These are phyloP conservation scores for Potentilla sterilis DNA, from an alignment of 306 rosid species.

Conservation along the genomic window DNA sequence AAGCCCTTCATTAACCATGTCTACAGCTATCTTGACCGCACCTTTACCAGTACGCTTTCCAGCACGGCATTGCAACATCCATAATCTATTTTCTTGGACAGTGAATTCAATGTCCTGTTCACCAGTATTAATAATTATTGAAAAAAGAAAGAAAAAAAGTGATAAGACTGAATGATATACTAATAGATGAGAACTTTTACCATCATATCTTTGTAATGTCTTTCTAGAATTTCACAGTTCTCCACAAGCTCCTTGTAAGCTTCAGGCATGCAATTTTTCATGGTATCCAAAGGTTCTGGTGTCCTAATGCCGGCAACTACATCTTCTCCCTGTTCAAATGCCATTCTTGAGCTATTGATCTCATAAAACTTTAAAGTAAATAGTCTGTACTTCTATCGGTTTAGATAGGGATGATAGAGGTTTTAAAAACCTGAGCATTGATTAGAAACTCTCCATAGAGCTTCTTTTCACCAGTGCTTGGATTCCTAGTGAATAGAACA, in stretches of 20 bases:
- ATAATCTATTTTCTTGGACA: slow-evolving; percentile 89
- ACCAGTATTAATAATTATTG: background rate
- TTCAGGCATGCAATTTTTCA: slow-evolving; percentile 85
- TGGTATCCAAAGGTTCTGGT: slow-evolving; percentile 75
- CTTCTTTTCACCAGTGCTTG: slow-evolving; percentile 94
- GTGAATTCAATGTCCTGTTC: slow-evolving; percentile 95
- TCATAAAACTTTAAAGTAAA: slow-evolving; percentile 12
- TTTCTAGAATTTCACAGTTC: slow-evolving; percentile 86
- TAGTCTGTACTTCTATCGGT: background rate
- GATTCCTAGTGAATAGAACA: slow-evolving; percentile 93
- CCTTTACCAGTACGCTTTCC: slow-evolving; percentile 96
- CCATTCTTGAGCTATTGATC: slow-evolving; percentile 21
- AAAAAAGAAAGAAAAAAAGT: background rate
- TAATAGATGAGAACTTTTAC: slow-evolving; percentile 34
- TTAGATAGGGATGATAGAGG: slow-evolving; percentile 19
- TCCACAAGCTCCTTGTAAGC: slow-evolving; percentile 88
- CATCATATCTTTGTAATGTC: slow-evolving; percentile 98
- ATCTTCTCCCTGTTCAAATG: slow-evolving; percentile 78
- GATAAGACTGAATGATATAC: background rate
- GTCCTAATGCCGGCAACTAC: slow-evolving; percentile 99
- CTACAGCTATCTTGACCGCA: slow-evolving; percentile 91
- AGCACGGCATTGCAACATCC: slow-evolving; percentile 96
- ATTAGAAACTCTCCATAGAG: slow-evolving; percentile 91
- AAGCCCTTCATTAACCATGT: slow-evolving; percentile 82
- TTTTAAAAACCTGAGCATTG: slow-evolving; percentile 80